A percentile compares a stretch with the other conserved stretches of the same genome.
phyloP scores from a whole-genome alignment of 2,329 filamentous ascomycete species.

The Penicillium expansum region DNA sequence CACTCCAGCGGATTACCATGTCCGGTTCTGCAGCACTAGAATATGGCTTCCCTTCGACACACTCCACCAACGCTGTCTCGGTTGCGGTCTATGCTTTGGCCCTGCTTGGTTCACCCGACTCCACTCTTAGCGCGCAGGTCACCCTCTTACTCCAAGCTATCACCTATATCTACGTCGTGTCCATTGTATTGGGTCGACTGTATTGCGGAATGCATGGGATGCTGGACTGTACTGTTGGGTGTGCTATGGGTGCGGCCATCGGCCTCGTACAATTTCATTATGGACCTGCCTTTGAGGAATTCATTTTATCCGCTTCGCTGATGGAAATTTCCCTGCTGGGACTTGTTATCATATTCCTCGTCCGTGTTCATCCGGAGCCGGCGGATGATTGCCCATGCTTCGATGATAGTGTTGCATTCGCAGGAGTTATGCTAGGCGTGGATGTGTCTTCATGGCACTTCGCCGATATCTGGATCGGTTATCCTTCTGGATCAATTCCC shows the following conservation, averaged over 20 bases:
- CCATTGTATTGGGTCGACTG: conserved; percentile 84
- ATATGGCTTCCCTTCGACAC: conserved; percentile 95
- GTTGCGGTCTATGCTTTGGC: conserved; percentile 83
- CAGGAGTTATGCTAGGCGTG: conserved; percentile 81
- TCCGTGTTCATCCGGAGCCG: conserved; percentile 90
- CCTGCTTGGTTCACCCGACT: conserved; percentile 64
- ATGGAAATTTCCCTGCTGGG: conserved; percentile 63
- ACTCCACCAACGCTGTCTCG: conserved; percentile 94
- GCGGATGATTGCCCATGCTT: conserved; percentile 97
- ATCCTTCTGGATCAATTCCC: conserved; percentile 59
- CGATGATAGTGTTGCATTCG: conserved; percentile 91
- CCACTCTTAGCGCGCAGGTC: conserved; percentile 57
- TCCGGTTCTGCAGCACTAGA: conserved; percentile 91
- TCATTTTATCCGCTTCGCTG: conserved; percentile 65
- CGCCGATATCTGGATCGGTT: conserved; percentile 54
- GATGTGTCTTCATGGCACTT: conserved; percentile 84
- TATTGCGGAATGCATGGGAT: conserved; percentile 99
- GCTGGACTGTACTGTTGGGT: conserved; percentile 81
- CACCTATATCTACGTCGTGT: conserved; percentile 80
- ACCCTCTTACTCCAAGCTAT: conserved; percentile 64
- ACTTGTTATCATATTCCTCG: conserved; percentile 67
- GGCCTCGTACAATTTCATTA: conserved; percentile 55
- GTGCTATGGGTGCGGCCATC: conserved; percentile 67
- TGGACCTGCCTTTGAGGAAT: conserved; percentile 64
- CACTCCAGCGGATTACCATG: conserved; percentile 93